Evolutionary conservation across 2,329 filamentous ascomycete genomes (phyloP).

Genomic region (Dactylonectria macrodidyma): DNA sequence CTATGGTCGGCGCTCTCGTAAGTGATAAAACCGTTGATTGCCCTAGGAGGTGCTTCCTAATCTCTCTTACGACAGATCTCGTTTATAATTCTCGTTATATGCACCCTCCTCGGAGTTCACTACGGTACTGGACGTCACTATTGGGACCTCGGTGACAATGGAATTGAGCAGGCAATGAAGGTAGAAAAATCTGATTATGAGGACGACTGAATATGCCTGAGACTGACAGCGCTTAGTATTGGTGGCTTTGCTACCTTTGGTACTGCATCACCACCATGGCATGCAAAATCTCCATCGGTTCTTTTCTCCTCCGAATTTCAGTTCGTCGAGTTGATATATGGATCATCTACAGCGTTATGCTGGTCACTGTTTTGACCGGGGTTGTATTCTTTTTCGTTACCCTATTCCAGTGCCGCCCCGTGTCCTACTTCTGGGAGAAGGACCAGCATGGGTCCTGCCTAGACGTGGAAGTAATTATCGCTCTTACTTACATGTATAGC

Average conservation of each 20-base stretch:
- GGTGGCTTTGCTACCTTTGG: slow-evolving; percentile 35
- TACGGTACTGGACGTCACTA: too few relatives aligned
- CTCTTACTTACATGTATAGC: slow-evolving; percentile 63
- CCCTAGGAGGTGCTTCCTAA: too few relatives aligned
- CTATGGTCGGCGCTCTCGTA: too few relatives aligned
- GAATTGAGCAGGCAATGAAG: too few relatives aligned
- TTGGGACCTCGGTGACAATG: too few relatives aligned
- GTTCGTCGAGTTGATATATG: slow-evolving; percentile 39
- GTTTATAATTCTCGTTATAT: too few relatives aligned
- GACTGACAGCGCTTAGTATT: too few relatives aligned
- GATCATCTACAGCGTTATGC: slow-evolving; percentile 45
- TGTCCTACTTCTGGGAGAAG: slow-evolving; percentile 46
- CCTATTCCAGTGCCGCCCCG: slow-evolving; percentile 45
- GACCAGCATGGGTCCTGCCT: slow-evolving; percentile 44
- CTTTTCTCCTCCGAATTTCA: slow-evolving; percentile 46
- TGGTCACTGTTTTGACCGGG: slow-evolving; percentile 40
- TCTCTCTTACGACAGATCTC: too few relatives aligned
- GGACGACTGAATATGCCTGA: too few relatives aligned
- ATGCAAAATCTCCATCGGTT: slow-evolving; percentile 46
- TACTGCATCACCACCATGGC: slow-evolving; percentile 43
- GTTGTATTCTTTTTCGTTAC: slow-evolving; percentile 47
- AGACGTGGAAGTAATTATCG: slow-evolving; percentile 57
- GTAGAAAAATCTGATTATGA: too few relatives aligned
- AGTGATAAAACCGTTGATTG: too few relatives aligned
- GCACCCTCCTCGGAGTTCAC: too few relatives aligned